Conservation (phyloP, 768 basidiomycete species). For the Asterophora parasitica region DNA sequence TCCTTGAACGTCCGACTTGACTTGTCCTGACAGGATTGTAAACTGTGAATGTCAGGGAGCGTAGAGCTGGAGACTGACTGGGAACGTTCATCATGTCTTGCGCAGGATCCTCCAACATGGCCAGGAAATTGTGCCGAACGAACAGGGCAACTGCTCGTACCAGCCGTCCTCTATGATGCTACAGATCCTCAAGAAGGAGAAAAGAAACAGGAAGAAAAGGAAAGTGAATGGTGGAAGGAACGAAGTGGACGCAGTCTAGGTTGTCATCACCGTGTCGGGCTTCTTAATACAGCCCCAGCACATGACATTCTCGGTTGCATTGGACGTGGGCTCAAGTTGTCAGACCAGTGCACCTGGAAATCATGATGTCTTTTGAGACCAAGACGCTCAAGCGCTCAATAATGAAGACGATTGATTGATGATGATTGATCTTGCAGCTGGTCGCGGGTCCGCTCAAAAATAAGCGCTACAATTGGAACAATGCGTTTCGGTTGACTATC, state of each 20-base stretch:
- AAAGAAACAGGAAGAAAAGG: background rate
- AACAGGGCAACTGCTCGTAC: slow-evolving; percentile 1
- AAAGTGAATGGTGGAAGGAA: slow-evolving; percentile 5
- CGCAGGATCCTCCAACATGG: slow-evolving; percentile 1
- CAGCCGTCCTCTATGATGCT: background rate
- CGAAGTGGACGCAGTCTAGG: slow-evolving; percentile 3
- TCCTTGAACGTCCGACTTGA: background rate
- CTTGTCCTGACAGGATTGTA: slow-evolving; percentile 1
- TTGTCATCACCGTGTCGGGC: background rate
- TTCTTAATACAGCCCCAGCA: background rate
- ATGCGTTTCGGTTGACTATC: too few relatives aligned
- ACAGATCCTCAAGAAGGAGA: background rate
- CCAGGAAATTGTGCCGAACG: background rate
- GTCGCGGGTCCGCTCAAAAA: too few relatives aligned
- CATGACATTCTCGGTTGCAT: too few relatives aligned
- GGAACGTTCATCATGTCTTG: background rate
- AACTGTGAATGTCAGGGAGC: background rate
- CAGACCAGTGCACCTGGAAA: too few relatives aligned
- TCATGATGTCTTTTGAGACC: background rate
- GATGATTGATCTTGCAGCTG: background rate
- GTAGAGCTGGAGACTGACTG: slow-evolving; percentile 1
- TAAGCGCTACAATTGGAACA: too few relatives aligned
- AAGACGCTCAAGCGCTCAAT: background rate
- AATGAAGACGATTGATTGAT: background rate
- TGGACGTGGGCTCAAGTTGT: too few relatives aligned